These are phyloP conservation scores for Colletotrichum camelliae DNA, from an alignment of 2,329 filamentous ascomycete species.

Conservation along the genomic window DNA sequence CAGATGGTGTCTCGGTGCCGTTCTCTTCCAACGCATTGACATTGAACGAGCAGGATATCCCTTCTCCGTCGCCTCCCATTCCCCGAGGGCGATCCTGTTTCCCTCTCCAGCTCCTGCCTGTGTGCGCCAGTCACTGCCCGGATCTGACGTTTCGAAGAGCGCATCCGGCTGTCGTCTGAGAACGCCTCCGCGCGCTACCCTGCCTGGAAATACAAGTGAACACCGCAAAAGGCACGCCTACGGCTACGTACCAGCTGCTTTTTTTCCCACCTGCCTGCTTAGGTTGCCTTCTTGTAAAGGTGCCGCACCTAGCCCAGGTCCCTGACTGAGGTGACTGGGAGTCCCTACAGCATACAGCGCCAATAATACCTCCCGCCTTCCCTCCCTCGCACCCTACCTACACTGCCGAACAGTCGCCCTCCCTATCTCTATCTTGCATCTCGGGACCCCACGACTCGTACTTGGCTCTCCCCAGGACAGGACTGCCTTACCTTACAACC, in stretches of 20 bases:
- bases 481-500: neutral
- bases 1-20: slow-evolving; percentile 45
- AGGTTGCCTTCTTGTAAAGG: neutral
- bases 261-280: neutral
- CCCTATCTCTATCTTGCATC: neutral
- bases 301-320: neutral
- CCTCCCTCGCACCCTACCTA: neutral
- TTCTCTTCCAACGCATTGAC: slow-evolving; percentile 24
- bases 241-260: neutral
- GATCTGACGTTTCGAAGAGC: slow-evolving; percentile 21
- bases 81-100: slow-evolving; percentile 13
- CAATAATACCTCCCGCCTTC: neutral
- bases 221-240: neutral
- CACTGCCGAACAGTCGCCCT: neutral
- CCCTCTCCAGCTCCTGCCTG: neutral
- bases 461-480: neutral
- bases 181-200: slow-evolving; percentile 17
- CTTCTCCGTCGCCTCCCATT: neutral
- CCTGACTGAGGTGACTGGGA: neutral
- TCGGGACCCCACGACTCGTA: neutral
- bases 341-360: neutral
- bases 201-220: neutral
- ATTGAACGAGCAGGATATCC: slow-evolving; percentile 8
- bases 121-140: slow-evolving; percentile 4
- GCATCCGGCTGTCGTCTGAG: slow-evolving; percentile 21